phyloP scores from a whole-genome alignment of 345 rosid species.

The Carallia pectinifolia region DNA sequence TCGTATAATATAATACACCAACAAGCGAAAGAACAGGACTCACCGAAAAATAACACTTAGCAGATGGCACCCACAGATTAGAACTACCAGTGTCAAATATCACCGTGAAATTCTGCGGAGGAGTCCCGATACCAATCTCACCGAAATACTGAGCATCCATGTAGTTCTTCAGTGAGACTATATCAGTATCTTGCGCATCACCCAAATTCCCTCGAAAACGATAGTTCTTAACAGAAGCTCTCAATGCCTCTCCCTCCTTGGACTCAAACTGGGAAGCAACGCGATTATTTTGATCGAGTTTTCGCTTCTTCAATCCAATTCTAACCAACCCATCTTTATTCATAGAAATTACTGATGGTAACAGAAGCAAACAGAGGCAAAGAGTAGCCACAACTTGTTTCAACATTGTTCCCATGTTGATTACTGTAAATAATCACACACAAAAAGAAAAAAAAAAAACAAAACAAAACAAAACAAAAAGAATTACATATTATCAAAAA shows the following conservation, averaged over 20 bases:
- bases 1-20: not conserved
- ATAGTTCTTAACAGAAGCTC: conserved; percentile 44
- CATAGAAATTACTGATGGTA: conserved; percentile 41
- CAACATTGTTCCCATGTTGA: conserved; percentile 38
- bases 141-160: conserved; percentile 96
- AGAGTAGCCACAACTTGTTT: conserved; percentile 23
- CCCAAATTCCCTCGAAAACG: conserved; percentile 35
- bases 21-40: conserved; percentile 23
- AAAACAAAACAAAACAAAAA: not conserved
- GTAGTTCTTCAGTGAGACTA: conserved; percentile 69
- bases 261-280: conserved; percentile 51
- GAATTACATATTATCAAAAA: not conserved
- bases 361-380: conserved; percentile 41
- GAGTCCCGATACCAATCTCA: conserved; percentile 84
- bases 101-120: conserved; percentile 86
- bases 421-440: conserved; percentile 22
- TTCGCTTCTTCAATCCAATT: conserved; percentile 70
- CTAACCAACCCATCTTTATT: conserved; percentile 49
- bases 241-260: conserved; percentile 45
- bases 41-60: conserved; percentile 83
- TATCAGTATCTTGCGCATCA: conserved; percentile 58
- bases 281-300: conserved; percentile 49
- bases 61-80: conserved; percentile 93
- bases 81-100: conserved; percentile 97
- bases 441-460: not conserved